A percentile compares a stretch with the other conserved stretches of the same genome.
These are phyloP conservation scores for Arthrinium phaeospermum DNA, from an alignment of 2,329 filamentous ascomycete species.

Conservation along the genomic window DNA sequence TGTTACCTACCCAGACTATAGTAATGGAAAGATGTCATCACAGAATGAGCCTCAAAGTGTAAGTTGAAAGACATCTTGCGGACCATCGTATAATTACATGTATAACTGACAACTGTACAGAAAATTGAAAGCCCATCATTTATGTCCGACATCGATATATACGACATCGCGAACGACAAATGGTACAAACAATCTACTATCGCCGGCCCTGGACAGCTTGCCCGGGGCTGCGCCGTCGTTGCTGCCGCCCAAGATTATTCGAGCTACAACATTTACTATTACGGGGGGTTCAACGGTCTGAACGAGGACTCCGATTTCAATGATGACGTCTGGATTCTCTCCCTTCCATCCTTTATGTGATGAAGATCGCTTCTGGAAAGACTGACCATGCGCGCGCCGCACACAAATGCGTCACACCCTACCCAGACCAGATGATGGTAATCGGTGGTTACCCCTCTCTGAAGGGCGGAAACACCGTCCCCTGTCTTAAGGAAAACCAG, in stretches of 20 bases:
- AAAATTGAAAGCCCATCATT: slow-evolving; percentile 71
- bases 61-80: slow-evolving; percentile 30
- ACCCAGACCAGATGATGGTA: slow-evolving; percentile 81
- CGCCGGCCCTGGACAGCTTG: slow-evolving; percentile 59
- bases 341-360: slow-evolving; percentile 82
- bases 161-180: slow-evolving; percentile 70
- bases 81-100: neutral
- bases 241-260: slow-evolving; percentile 73
- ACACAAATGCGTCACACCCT: slow-evolving; percentile 76
- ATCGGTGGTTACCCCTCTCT: slow-evolving; percentile 68
- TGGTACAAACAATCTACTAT: slow-evolving; percentile 75
- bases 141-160: slow-evolving; percentile 75
- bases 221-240: slow-evolving; percentile 76
- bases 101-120: slow-evolving; percentile 40
- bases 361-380: slow-evolving; percentile 52
- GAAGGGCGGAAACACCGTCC: slow-evolving; percentile 28
- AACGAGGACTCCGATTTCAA: slow-evolving; percentile 44
- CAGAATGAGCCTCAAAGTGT: slow-evolving; percentile 46
- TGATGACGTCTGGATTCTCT: slow-evolving; percentile 82
- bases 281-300: slow-evolving; percentile 73
- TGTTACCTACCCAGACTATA: slow-evolving; percentile 65
- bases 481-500: slow-evolving; percentile 56
- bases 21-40: slow-evolving; percentile 33
- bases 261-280: slow-evolving; percentile 85
- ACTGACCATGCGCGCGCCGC: slow-evolving; percentile 67